phyloP scores from a whole-genome alignment of 2,329 filamentous ascomycete species.

The Botrytis squamosa region DNA sequence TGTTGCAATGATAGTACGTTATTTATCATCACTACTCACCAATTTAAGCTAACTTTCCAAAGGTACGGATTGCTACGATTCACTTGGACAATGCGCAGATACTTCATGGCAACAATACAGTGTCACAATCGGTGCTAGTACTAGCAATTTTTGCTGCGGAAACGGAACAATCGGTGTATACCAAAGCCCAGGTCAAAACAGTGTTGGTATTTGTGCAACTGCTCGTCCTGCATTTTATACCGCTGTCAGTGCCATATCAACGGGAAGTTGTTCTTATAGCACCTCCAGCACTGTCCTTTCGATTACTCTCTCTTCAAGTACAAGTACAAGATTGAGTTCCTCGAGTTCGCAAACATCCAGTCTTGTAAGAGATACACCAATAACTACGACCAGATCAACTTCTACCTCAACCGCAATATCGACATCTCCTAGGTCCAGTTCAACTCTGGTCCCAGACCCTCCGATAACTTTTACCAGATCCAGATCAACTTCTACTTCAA shows the following conservation, averaged over 20 bases:
- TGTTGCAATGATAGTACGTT: background rate
- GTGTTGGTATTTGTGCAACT: background rate
- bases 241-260: background rate
- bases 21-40: background rate
- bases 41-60: background rate
- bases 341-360: background rate
- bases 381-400: background rate
- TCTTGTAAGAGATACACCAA: no score
- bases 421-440: no score
- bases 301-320: background rate
- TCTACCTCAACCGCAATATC: no score
- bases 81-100: background rate
- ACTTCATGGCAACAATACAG: constrained; percentile 1
- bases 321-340: background rate
- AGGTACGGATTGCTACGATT: background rate
- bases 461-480: background rate
- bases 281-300: background rate
- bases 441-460: background rate
- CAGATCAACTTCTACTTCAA: no score
- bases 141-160: constrained; percentile 1
- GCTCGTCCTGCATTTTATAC: background rate
- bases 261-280: background rate
- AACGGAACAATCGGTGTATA: constrained; percentile 1
- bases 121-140: background rate
- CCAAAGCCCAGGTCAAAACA: background rate